Evolutionary conservation across 495 filamentous ascomycete species (phyloP), one percentile per base, ranked within the genome.

Genomic region (Letharia columbiana): DNA sequence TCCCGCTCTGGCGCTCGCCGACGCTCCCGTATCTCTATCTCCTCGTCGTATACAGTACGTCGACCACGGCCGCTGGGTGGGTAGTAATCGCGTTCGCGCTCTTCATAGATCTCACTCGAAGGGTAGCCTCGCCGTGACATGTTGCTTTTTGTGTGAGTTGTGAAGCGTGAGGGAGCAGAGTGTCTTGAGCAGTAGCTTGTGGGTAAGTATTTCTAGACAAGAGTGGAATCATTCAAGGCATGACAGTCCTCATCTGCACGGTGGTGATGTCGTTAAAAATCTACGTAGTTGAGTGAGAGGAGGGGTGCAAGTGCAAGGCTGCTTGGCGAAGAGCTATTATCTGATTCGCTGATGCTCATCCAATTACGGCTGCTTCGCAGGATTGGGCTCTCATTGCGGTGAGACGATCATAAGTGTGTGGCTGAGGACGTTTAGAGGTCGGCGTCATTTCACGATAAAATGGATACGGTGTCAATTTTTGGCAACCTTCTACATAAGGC

Each of bases 51-150:
- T 39, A 62, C 67, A 40, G 68, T 63, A 20, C 71, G 71, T 33
- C 66, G 65, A 31, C 66, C 66, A 39, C 61, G 66, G 41, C 44
- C 44, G 40, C 66, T 54, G 13, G 70, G 64, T 42, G 64, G 41
- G 62, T 79, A 78, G 71, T 75, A 76, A 33, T 78, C 79, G 35
- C 77, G 76, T 61, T 80, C 74, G 31, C 77, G 75, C 58, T 81
- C 78, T 58, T 80, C 79, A 67, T 81, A 80, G 69, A 76, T 70
- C 20, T 70, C 68, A 44, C 67, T 66, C 7, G 49, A n/a, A 31
- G 62, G 63, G 15, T 69, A 68, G 65, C 66, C 67, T 54, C 72
- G 71, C 4, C 72, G 69, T 59, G 72, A 73, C 72, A 74, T 74
- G 10, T 41, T 67, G 45, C 31, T 64, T 23, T 61, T 49, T 45